Conservation (phyloP, 495 filamentous ascomycete species). For the Xylaria sp. region DNA sequence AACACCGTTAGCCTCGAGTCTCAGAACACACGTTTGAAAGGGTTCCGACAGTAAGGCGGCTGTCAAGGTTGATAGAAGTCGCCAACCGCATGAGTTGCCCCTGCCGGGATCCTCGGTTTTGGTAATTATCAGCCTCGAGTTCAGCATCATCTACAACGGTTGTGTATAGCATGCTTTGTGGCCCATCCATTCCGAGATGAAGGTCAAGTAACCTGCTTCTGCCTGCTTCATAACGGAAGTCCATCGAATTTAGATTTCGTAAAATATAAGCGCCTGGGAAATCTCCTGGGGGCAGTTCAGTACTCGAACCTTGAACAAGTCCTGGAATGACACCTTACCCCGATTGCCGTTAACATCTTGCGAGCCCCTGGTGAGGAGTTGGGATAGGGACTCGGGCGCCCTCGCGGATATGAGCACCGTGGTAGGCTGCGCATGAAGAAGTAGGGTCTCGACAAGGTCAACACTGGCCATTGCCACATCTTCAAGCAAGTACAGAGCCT, state of each 20-base stretch:
- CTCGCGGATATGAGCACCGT: conserved; percentile 76
- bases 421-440: conserved; percentile 80
- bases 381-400: conserved; percentile 65
- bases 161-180: conserved; percentile 62
- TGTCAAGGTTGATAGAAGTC: conserved; percentile 79
- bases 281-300: conserved; percentile 39
- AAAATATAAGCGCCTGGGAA: conserved; percentile 68
- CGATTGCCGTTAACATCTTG: conserved; percentile 46
- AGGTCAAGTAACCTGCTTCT: conserved; percentile 71
- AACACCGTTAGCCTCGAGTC: conserved; percentile 17
- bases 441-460: conserved; percentile 77
- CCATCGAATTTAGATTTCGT: conserved; percentile 73
- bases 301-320: background rate
- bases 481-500: conserved; percentile 79
- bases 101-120: conserved; percentile 51
- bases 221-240: conserved; percentile 76
- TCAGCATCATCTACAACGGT: conserved; percentile 56
- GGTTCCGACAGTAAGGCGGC: conserved; percentile 50
- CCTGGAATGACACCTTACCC: conserved; percentile 33
- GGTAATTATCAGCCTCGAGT: conserved; percentile 55
- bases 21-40: background rate
- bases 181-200: conserved; percentile 55
- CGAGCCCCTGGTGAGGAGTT: conserved; percentile 52
- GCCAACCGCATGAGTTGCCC: conserved; percentile 75
- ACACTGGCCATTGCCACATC: conserved; percentile 75